Conservation (phyloP, 2,329 filamentous ascomycete species). For the Paracamarosporium sp. region DNA sequence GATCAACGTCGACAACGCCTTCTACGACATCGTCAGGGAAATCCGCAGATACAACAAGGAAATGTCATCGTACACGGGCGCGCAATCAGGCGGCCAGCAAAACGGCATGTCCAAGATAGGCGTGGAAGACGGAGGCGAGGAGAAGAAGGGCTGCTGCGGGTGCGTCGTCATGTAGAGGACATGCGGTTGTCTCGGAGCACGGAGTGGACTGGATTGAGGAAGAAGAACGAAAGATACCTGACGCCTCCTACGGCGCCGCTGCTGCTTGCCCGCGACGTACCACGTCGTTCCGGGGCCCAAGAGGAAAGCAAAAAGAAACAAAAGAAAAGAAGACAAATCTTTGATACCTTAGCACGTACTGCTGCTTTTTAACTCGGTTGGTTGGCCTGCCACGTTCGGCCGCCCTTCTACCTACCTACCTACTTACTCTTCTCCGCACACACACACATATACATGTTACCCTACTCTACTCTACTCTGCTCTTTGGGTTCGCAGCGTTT, state of each 20-base stretch:
- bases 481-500: constrained; percentile 31
- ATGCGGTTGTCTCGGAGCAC: constrained; percentile 13
- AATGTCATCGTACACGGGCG: constrained; percentile 86
- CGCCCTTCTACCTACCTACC: constrained; percentile 15
- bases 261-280: too few relatives aligned
- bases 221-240: constrained; percentile 34
- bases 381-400: constrained; percentile 22
- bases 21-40: constrained; percentile 97
- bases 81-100: constrained; percentile 63
- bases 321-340: too few relatives aligned
- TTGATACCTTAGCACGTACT: constrained; percentile 45
- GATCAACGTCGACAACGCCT: constrained; percentile 97
- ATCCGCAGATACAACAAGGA: constrained; percentile 99
- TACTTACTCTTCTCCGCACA: constrained; percentile 26
- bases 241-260: constrained; percentile 32
- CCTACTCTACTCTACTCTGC: constrained; percentile 4
- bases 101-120: constrained; percentile 77
- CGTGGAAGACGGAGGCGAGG: constrained; percentile 68
- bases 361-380: constrained; percentile 35
- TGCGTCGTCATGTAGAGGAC: constrained; percentile 80
- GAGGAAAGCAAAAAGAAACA: too few relatives aligned
- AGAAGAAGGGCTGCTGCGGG: constrained; percentile 78
- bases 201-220: constrained; percentile 14
- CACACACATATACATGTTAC: too few relatives aligned
- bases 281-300: constrained; percentile 20